A percentile compares a stretch with the other conserved stretches of the same genome.
Evolutionary conservation across 768 basidiomycete species (phyloP).

Genomic region (Suillus luteus): DNA sequence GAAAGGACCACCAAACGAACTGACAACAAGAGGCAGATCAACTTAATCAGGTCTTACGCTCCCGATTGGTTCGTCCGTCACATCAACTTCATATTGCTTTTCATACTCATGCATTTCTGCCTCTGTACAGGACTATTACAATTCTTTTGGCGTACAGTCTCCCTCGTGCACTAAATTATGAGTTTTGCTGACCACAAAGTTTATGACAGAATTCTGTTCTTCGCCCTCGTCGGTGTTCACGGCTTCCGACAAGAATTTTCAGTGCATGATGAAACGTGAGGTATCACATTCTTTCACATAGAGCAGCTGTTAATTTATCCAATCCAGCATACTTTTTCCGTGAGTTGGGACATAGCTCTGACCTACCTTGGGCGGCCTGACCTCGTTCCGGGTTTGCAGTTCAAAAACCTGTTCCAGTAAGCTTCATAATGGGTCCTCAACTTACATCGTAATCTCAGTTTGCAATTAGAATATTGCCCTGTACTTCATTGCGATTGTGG

Average conservation of each 20-base stretch:
- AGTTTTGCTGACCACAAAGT: neutral
- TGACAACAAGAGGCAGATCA: constrained; percentile 33
- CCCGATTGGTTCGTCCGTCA: constrained; percentile 66
- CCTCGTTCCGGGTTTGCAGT: constrained; percentile 53
- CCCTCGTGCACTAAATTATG: neutral
- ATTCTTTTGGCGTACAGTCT: constrained; percentile 60
- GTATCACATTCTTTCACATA: constrained; percentile 16
- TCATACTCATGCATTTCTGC: constrained; percentile 9
- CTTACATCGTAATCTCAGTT: constrained; percentile 13
- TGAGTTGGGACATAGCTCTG: constrained; percentile 12
- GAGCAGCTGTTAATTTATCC: constrained; percentile 21
- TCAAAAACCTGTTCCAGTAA: constrained; percentile 77
- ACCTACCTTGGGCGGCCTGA: constrained; percentile 11
- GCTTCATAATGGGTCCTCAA: constrained; percentile 25
- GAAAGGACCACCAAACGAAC: constrained; percentile 20
- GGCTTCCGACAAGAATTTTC: constrained; percentile 83
- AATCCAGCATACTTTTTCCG: constrained; percentile 27
- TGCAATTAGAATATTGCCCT: constrained; percentile 46
- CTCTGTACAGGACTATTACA: constrained; percentile 59
- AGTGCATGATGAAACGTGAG: constrained; percentile 72
- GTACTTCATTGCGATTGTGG: constrained; percentile 55
- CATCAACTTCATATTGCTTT: neutral
- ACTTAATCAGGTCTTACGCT: constrained; percentile 62
- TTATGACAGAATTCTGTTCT: constrained; percentile 56
- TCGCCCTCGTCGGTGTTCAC: constrained; percentile 59